Evolutionary conservation across 2,329 filamentous ascomycete species (phyloP).

Genomic region (Colletotrichum horii): DNA sequence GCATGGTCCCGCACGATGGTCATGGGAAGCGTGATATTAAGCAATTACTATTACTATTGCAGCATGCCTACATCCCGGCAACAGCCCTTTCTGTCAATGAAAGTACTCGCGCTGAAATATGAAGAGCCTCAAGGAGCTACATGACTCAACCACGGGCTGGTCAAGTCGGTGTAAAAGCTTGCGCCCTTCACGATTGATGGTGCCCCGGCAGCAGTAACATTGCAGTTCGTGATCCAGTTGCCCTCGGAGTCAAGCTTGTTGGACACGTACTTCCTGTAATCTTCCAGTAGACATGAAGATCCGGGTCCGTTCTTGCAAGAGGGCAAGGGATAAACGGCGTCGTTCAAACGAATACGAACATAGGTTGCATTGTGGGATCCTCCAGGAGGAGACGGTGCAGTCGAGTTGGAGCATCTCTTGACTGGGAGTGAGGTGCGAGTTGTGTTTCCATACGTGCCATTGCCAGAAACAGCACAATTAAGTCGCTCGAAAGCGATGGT

Average conservation of each 20-base stretch:
- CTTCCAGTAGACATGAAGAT: slow-evolving; percentile 51
- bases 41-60: neutral
- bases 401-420: neutral
- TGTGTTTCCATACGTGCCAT: slow-evolving; percentile 10
- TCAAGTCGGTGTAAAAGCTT: slow-evolving; percentile 53
- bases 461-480: slow-evolving; percentile 45
- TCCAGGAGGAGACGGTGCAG: neutral
- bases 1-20: neutral
- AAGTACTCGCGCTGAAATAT: neutral
- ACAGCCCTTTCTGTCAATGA: neutral
- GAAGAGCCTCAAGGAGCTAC: neutral
- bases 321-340: slow-evolving; percentile 65
- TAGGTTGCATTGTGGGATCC: slow-evolving; percentile 42
- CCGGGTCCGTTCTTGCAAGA: slow-evolving; percentile 62
- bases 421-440: neutral
- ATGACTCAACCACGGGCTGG: slow-evolving; percentile 10
- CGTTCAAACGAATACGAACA: slow-evolving; percentile 65
- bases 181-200: slow-evolving; percentile 49
- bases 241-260: slow-evolving; percentile 53
- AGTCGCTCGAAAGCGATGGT: slow-evolving; percentile 70
- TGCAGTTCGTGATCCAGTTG: slow-evolving; percentile 54
- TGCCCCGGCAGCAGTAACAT: slow-evolving; percentile 44
- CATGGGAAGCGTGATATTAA: neutral
- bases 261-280: slow-evolving; percentile 49
- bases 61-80: neutral